Base-by-base conservation (phyloP, 139 green algal genomes). In the Chlorella sp. region DNA sequence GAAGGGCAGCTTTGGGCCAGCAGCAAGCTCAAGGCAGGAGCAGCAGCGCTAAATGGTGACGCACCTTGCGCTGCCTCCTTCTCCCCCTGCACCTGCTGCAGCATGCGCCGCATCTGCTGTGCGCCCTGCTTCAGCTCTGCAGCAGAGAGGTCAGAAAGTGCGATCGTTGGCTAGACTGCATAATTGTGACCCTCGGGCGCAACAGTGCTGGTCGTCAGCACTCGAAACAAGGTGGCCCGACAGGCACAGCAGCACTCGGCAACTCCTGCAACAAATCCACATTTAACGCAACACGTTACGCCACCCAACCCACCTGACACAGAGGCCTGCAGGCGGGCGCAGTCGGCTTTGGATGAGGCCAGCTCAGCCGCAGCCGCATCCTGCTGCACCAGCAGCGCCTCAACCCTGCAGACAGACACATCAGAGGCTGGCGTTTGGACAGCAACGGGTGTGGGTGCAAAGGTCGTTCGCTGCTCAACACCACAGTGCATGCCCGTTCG, bases 51-150 rank as follows among this genome's bases (percentile, higher is more conserved):
- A 7, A 70, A 22, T 36, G 0, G 32, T 20, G 40, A 17, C 73
- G 7, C 67, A 86, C 74, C 82, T 38, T 86, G 82, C 24, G 73
- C 67, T 4, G 82, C 64, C 60, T 86, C 82, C 60, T 73, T 78
- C n/a, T 86, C 67, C 2, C 46, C 43, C 58, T 86, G 73, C 77
- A 83, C 40, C 41, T 73, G 77, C 58, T 83, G 77, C 77, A 83
- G 58, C 58, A 73, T 58, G 28, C 77, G 77, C 16, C 77, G 56
- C 60, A 73, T 48, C 48, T 79, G 73, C 28, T 58, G 58, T 14
- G 77, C 56, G 60, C 73, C 38, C 77, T 83, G 58, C 77, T 73
- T 83, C 77, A 82, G 36, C 41, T 86, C 60, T 78, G 73, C 82
- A 73, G 26, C 46, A 54, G 11, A 11, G 46, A 11, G 7, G 46